Evolutionary conservation across 768 basidiomycete genomes (phyloP).

Genomic region (Hypsizygus marmoreus): DNA sequence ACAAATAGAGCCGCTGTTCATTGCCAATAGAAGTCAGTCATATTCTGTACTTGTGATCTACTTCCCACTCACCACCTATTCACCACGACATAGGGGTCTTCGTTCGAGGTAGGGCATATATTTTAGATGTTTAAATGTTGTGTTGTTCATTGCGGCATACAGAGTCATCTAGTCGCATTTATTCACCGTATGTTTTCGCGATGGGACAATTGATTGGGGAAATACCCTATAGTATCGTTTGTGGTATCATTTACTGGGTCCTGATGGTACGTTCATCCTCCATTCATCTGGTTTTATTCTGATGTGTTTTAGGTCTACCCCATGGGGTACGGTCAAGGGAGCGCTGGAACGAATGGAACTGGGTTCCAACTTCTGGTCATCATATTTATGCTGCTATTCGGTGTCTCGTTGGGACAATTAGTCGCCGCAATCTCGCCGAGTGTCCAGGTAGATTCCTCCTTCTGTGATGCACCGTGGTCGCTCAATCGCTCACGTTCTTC

Average conservation of each 20-base stretch:
- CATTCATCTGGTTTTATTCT: neutral
- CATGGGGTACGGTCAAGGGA: constrained; percentile 66
- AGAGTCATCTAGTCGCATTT: constrained; percentile 85
- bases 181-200: constrained; percentile 84
- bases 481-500: constrained; percentile 20
- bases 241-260: constrained; percentile 74
- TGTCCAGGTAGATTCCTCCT: constrained; percentile 65
- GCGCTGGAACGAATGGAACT: constrained; percentile 58
- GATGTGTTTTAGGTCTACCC: constrained; percentile 50
- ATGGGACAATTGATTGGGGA: constrained; percentile 82
- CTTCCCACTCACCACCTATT: neutral
- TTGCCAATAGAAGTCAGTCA: constrained; percentile 58
- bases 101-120: constrained; percentile 27
- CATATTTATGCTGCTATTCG: constrained; percentile 65
- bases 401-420: constrained; percentile 72
- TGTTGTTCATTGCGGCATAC: neutral
- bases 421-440: constrained; percentile 77
- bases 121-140: constrained; percentile 12
- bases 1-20: constrained; percentile 84
- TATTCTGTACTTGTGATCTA: constrained; percentile 6
- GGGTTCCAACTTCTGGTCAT: constrained; percentile 73
- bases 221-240: constrained; percentile 73
- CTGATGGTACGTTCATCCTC: constrained; percentile 51
- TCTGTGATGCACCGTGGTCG: too few relatives aligned
- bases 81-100: constrained; percentile 34